Evolutionary conservation across 1,139 yeast genomes (phyloP).

Genomic region (Hemisphaericaspora xylofermentans): DNA sequence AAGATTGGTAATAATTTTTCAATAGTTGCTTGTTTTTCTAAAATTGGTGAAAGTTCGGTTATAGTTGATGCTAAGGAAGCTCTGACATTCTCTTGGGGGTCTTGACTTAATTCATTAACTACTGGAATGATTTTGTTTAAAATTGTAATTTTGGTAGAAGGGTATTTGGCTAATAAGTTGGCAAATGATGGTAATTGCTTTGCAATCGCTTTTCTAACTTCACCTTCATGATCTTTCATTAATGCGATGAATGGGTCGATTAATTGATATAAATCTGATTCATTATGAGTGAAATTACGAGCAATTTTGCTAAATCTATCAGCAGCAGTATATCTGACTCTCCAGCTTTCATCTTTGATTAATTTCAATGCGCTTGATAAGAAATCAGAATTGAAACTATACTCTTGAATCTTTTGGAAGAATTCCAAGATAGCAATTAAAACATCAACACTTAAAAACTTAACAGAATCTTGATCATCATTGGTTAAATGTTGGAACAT

Average conservation of each 20-base stretch:
- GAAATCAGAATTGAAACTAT: slow-evolving; percentile 59
- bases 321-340: slow-evolving; percentile 97
- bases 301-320: slow-evolving; percentile 83
- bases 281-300: slow-evolving; percentile 55
- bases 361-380: slow-evolving; percentile 59
- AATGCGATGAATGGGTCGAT: slow-evolving; percentile 71
- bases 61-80: slow-evolving; percentile 88
- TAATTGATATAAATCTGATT: slow-evolving; percentile 52
- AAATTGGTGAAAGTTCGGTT: slow-evolving; percentile 81
- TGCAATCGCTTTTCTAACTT: slow-evolving; percentile 92
- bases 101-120: slow-evolving; percentile 81
- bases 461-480: slow-evolving; percentile 95
- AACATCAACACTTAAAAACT: slow-evolving; percentile 84
- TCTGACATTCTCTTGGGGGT: slow-evolving; percentile 90
- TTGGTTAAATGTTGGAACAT: slow-evolving; percentile 80
- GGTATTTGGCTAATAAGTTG: slow-evolving; percentile 45
- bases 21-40: slow-evolving; percentile 83
- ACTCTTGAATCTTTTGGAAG: slow-evolving; percentile 57
- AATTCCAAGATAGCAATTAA: slow-evolving; percentile 70
- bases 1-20: slow-evolving; percentile 84
- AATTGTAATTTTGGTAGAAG: slow-evolving; percentile 51
- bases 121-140: slow-evolving; percentile 76
- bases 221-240: slow-evolving; percentile 93
- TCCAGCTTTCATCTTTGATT: slow-evolving; percentile 92
- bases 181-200: slow-evolving; percentile 87